A percentile compares a stretch with the other conserved stretches of the same genome.
Conservation (phyloP, 305 asterid genomes). For the Euphrasia arctica region DNA sequence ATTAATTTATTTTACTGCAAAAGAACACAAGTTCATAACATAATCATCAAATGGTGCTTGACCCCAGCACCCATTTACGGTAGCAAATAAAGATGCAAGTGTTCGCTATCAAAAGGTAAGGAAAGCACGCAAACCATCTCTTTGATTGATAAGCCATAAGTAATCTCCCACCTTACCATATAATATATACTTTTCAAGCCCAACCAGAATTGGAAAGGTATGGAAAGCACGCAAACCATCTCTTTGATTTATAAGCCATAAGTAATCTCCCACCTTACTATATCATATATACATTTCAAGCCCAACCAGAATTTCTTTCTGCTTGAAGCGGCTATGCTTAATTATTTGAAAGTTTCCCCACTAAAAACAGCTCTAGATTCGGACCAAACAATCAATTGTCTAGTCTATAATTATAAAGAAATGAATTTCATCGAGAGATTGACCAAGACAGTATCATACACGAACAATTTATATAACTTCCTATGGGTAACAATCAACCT, state of each 20-base stretch:
- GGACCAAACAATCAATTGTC: not conserved
- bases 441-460: slow-evolving; percentile 6
- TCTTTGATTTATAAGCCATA: not conserved
- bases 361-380: slow-evolving; percentile 8
- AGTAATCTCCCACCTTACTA: slow-evolving; percentile 15
- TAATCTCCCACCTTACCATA: slow-evolving; percentile 19
- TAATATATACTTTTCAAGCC: not conserved
- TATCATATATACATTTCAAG: slow-evolving; percentile 7
- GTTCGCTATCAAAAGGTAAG: slow-evolving; percentile 4
- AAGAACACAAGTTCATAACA: not conserved
- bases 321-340: slow-evolving; percentile 3
- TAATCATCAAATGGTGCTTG: slow-evolving; percentile 6
- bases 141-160: not conserved
- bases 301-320: not conserved
- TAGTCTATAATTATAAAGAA: slow-evolving; percentile 2
- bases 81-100: slow-evolving; percentile 9
- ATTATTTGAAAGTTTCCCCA: not conserved
- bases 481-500: not conserved
- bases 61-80: slow-evolving; percentile 6
- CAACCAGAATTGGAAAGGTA: too few relatives aligned
- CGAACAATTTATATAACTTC: slow-evolving; percentile 6
- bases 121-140: not conserved
- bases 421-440: not conserved
- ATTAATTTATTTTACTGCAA: slow-evolving; percentile 8
- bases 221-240: not conserved